Percentiles rank a stretch among this genome's conserved stretches.
Evolutionary conservation across 306 rosid species (phyloP).

Genomic region (Quercus rubra): DNA sequence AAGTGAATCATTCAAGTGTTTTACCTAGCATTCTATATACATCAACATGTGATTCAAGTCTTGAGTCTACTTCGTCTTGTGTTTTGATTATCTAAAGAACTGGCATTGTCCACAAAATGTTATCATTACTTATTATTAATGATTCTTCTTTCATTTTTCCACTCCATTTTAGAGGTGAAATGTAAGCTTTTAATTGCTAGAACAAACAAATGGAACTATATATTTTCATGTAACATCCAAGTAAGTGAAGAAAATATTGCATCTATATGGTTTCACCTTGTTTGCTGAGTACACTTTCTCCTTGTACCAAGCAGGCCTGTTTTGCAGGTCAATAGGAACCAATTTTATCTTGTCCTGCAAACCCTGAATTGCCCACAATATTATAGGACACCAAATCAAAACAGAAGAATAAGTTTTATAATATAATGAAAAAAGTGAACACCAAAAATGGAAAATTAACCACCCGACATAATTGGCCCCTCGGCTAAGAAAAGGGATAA

Average conservation of each 20-base stretch:
- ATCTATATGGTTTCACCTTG: conserved; percentile 45
- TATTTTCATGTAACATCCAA: not conserved
- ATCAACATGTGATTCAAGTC: not conserved
- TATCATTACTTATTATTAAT: not conserved
- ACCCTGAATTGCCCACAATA: conserved; percentile 46
- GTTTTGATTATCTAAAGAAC: not conserved
- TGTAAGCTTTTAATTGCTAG: not conserved
- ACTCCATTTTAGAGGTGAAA: not conserved
- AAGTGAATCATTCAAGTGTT: not conserved
- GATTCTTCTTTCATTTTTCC: not conserved
- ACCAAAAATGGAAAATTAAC: not conserved
- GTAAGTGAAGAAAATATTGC: not conserved
- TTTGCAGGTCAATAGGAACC: conserved; percentile 69
- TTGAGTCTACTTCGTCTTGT: not conserved
- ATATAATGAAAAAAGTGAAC: not conserved
- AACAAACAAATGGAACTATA: not conserved
- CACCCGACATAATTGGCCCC: not conserved
- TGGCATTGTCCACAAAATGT: not conserved
- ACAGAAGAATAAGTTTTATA: not conserved
- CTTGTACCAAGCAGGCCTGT: conserved; percentile 86
- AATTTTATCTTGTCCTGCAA: conserved; percentile 63
- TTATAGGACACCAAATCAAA: not conserved
- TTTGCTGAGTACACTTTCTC: conserved; percentile 72
- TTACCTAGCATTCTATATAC: not conserved
- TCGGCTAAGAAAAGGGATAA: not conserved